phyloP scores from a whole-genome alignment of 1,139 yeast genomes.

The Pichia sp. region DNA sequence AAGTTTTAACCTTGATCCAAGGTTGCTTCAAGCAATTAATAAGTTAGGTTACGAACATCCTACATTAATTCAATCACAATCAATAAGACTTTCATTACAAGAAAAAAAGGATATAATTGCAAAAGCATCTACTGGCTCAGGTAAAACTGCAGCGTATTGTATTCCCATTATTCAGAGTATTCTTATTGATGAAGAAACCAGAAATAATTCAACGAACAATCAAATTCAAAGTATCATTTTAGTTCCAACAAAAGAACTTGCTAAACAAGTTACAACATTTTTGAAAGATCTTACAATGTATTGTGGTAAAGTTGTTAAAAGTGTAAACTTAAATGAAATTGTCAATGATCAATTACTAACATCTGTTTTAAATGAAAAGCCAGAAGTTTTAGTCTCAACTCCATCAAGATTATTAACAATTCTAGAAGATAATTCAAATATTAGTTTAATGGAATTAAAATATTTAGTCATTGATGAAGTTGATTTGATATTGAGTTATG shows the following conservation, averaged over 20 bases:
- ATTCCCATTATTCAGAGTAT: slow-evolving; percentile 85
- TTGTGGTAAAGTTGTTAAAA: slow-evolving; percentile 60
- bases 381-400: slow-evolving; percentile 80
- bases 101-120: slow-evolving; percentile 83
- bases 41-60: slow-evolving; percentile 79
- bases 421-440: slow-evolving; percentile 44
- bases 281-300: slow-evolving; percentile 60
- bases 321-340: slow-evolving; percentile 64
- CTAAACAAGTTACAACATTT: slow-evolving; percentile 76
- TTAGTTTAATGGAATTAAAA: slow-evolving; percentile 49
- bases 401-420: slow-evolving; percentile 69
- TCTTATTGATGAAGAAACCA: slow-evolving; percentile 37
- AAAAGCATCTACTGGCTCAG: slow-evolving; percentile 77
- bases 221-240: slow-evolving; percentile 84
- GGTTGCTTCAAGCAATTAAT: slow-evolving; percentile 78
- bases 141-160: slow-evolving; percentile 82
- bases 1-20: slow-evolving; percentile 65
- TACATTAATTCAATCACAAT: slow-evolving; percentile 81
- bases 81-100: slow-evolving; percentile 86
- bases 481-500: slow-evolving; percentile 83
- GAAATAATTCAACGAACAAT: background rate
- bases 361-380: slow-evolving; percentile 63
- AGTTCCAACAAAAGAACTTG: slow-evolving; percentile 95
- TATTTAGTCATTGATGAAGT: slow-evolving; percentile 92
- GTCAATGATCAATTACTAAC: slow-evolving; percentile 66